Base-by-base conservation (phyloP, 2,329 filamentous ascomycete genomes). In the Aureobasidium sp. region DNA sequence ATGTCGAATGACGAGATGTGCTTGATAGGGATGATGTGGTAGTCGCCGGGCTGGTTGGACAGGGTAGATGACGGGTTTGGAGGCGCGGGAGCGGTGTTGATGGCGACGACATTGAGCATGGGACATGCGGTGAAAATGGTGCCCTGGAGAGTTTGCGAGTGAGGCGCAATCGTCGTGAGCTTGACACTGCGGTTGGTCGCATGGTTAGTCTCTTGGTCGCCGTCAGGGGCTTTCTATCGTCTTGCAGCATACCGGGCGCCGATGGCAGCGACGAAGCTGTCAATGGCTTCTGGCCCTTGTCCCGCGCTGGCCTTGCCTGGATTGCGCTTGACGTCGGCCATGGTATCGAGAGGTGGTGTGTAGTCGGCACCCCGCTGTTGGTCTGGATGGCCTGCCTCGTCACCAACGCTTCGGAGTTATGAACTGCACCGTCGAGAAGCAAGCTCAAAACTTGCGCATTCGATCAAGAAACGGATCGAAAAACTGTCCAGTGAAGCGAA, bases 71-170 rank as follows among this genome's bases (percentile, higher is more conserved):
- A 70, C 14, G 76, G 72, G 63, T 77, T 77, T 25, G 76, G 72
- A 12, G 78, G 71, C 12, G 77, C 69, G 20, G 78, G 72, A 14
- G 78, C 77, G 20, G 80, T 84, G 73, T 85, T 84, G 72, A 87
- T 79, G 48, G 82, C 83, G 67, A 87, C 76, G 62, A 86, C 76
- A 67, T 85, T 85, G 62, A 83, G 82, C 67, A 83, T 76, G 29
- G 83, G 82, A 70, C 82, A 83, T 49, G 81, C 82, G 31, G 84
- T 85, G 73, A 84, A 87, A 63, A 87, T 77, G 20, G 78, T 84
- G 68, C 85, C 85, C 72, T 87, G 84, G 63, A 84, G 74, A 27
- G 78, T 81, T 47, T 79, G 77, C 58, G 79, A 74, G 61, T 77
- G 71, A 8, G 78, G 78, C 31, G 78, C 74, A 17, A 78, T 76